These are phyloP conservation scores for Terana coerulea DNA, from an alignment of 768 basidiomycete species.

Conservation along the genomic window DNA sequence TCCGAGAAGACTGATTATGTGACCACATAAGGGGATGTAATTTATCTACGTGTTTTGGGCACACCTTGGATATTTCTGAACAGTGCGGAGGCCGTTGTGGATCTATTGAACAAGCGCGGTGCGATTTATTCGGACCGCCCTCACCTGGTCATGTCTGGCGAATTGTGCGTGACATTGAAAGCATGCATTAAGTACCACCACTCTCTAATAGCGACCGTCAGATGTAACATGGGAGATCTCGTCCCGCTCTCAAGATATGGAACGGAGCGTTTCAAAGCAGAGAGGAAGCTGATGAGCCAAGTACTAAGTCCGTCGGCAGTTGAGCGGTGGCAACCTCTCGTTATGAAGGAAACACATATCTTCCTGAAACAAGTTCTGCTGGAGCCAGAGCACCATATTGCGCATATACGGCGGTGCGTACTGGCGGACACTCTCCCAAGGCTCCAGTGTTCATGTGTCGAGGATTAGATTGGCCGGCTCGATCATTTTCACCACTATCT, in stretches of 20 bases:
- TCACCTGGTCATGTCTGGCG: background rate
- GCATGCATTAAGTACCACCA: background rate
- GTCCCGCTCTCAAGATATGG: background rate
- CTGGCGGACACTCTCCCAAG: background rate
- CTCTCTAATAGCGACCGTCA: background rate
- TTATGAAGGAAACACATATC: background rate
- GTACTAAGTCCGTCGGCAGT: background rate
- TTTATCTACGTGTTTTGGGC: conserved; percentile 33
- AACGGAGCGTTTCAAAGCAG: background rate
- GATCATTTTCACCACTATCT: background rate
- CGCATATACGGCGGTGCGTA: conserved; percentile 4
- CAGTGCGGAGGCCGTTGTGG: conserved; percentile 39
- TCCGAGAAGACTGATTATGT: too few relatives aligned
- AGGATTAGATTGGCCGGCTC: conserved; percentile 8
- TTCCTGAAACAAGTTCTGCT: background rate
- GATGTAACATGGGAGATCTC: background rate
- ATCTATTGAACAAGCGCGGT: conserved; percentile 51
- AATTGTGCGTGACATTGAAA: background rate
- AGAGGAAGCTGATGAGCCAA: too few relatives aligned
- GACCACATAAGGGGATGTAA: background rate
- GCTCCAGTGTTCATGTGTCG: background rate
- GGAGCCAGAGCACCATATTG: background rate
- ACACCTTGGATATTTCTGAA: conserved; percentile 49
- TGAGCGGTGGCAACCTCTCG: background rate
- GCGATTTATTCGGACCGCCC: conserved; percentile 33